These are phyloP conservation scores for Leccinum boreale DNA, from an alignment of 768 basidiomycete genomes.

Conservation along the genomic window DNA sequence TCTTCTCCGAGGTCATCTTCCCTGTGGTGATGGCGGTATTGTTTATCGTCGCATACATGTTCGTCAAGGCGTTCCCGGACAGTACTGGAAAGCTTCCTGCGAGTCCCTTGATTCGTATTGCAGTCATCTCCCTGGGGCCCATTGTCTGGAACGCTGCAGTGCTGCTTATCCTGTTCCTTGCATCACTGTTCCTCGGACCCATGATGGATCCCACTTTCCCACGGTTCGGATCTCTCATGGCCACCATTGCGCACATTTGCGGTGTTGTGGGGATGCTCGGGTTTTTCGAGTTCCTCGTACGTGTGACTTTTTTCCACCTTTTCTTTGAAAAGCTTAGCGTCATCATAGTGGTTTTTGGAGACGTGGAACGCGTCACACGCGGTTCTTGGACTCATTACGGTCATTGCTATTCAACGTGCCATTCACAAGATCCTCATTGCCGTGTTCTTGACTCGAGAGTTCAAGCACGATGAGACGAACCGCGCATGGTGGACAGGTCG, in stretches of 20 bases:
- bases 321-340: constrained; percentile 8
- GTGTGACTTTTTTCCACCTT: constrained; percentile 26
- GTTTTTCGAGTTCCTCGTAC: constrained; percentile 94
- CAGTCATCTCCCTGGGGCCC: constrained; percentile 89
- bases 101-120: constrained; percentile 88
- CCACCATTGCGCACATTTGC: constrained; percentile 80
- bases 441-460: constrained; percentile 93
- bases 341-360: constrained; percentile 85
- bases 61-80: constrained; percentile 83
- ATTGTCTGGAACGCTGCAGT: constrained; percentile 94
- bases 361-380: constrained; percentile 90
- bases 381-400: constrained; percentile 87
- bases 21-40: constrained; percentile 82
- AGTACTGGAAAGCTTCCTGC: constrained; percentile 62
- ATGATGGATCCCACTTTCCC: constrained; percentile 82
- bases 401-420: constrained; percentile 88
- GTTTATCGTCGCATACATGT: constrained; percentile 88
- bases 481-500: constrained; percentile 98
- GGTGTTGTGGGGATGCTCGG: constrained; percentile 85
- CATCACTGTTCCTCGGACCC: constrained; percentile 91
- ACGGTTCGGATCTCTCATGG: constrained; percentile 90
- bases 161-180: constrained; percentile 81
- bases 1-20: constrained; percentile 85
- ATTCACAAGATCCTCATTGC: constrained; percentile 93
- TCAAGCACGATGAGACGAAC: constrained; percentile 99